Evolutionary conservation across 2,329 filamentous ascomycete genomes (phyloP).

Genomic region (Exophiala lecanii-corni): DNA sequence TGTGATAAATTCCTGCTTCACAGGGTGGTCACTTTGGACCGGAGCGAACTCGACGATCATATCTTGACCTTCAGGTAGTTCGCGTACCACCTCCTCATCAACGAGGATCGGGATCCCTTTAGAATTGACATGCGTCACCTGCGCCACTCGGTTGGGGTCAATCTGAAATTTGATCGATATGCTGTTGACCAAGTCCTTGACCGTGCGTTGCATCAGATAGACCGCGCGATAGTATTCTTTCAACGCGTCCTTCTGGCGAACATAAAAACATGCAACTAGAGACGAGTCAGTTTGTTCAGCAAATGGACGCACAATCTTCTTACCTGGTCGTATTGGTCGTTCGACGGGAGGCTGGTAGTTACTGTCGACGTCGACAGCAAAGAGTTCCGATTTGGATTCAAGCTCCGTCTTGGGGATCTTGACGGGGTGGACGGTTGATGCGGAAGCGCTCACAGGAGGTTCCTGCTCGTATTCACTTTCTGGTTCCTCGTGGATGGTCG

Average conservation of each 20-base stretch:
- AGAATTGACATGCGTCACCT: constrained; percentile 66
- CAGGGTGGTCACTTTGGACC: constrained; percentile 39
- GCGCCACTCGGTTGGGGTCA: constrained; percentile 65
- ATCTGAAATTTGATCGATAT: constrained; percentile 77
- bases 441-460: constrained; percentile 3
- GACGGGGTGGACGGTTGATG: constrained; percentile 9
- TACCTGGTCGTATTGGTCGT: constrained; percentile 61
- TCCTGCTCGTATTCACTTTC: constrained; percentile 20
- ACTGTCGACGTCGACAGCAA: constrained; percentile 71
- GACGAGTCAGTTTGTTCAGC: constrained; percentile 31
- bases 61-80: constrained; percentile 85
- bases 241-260: constrained; percentile 52
- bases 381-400: constrained; percentile 16
- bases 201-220: constrained; percentile 73
- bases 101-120: constrained; percentile 77
- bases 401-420: constrained; percentile 23
- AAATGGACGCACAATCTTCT: constrained; percentile 27
- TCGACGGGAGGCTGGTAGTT: constrained; percentile 76
- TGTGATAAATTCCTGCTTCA: constrained; percentile 22
- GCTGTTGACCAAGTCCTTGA: constrained; percentile 66
- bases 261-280: constrained; percentile 81
- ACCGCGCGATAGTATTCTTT: constrained; percentile 73
- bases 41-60: constrained; percentile 71
- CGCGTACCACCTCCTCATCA: constrained; percentile 82
- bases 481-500: constrained; percentile 21